These are phyloP conservation scores for Carex sylvatica DNA, from an alignment of 202 grass and related monocot species.

Conservation along the genomic window DNA sequence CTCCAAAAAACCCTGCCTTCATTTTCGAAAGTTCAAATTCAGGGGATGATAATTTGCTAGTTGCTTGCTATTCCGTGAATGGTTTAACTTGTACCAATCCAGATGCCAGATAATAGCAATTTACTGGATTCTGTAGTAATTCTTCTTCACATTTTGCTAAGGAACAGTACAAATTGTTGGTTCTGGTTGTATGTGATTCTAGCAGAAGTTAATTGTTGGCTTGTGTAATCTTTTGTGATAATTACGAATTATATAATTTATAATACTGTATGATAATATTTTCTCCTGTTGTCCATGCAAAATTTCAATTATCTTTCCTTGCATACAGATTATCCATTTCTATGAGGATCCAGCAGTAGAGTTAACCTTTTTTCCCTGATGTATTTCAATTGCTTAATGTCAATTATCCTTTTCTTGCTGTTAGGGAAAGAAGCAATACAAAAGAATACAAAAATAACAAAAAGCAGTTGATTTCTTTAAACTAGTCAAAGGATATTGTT, in stretches of 20 bases:
- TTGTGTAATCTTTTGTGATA: slow-evolving; percentile 11
- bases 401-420: not conserved
- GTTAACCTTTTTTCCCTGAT: not conserved
- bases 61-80: slow-evolving; percentile 36
- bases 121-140: not conserved
- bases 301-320: not conserved
- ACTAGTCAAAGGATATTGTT: not conserved
- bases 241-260: not conserved
- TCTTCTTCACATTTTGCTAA: not conserved
- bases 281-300: not conserved
- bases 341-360: not conserved
- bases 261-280: not conserved
- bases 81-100: slow-evolving; percentile 42
- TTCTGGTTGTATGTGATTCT: not conserved
- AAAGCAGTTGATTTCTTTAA: not conserved
- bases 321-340: not conserved
- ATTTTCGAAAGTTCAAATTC: slow-evolving; percentile 34
- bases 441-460: not conserved
- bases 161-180: not conserved
- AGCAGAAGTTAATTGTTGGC: not conserved
- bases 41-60: not conserved
- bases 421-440: not conserved
- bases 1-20: slow-evolving; percentile 58
- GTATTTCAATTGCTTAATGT: not conserved
- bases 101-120: slow-evolving; percentile 42